Evolutionary conservation across 1,284 basidiomycete species (phyloP).

Genomic region (Phellopilus nigrolimitatus): DNA sequence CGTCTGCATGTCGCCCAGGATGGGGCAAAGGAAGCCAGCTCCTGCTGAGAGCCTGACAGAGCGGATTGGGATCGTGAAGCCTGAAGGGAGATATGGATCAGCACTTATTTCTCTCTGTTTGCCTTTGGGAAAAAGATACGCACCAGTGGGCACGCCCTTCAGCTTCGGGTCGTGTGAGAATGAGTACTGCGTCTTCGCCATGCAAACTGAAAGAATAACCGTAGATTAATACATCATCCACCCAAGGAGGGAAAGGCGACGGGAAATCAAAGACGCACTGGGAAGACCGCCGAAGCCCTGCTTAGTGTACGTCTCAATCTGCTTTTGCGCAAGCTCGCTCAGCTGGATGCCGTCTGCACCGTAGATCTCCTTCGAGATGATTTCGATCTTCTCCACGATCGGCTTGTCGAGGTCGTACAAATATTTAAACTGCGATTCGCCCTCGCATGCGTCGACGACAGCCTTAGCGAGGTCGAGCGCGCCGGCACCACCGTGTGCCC

Average conservation of each 20-base stretch:
- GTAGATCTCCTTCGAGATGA: conserved; percentile 87
- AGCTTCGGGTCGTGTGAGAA: conserved; percentile 93
- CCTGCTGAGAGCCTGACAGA: conserved; percentile 88
- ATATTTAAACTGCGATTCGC: conserved; percentile 82
- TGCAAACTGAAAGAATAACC: conserved; percentile 76
- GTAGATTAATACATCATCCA: too few relatives aligned
- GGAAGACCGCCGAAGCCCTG: conserved; percentile 83
- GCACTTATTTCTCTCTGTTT: not conserved
- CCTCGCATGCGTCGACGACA: conserved; percentile 81
- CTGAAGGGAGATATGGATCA: conserved; percentile 30
- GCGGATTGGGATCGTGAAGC: conserved; percentile 92
- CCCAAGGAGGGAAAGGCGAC: not conserved
- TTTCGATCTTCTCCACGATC: conserved; percentile 84
- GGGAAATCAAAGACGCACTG: conserved; percentile 48
- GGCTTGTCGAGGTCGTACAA: conserved; percentile 83
- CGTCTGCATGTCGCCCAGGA: conserved; percentile 93
- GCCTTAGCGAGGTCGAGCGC: conserved; percentile 86
- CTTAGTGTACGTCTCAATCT: conserved; percentile 87
- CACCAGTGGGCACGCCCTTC: conserved; percentile 80
- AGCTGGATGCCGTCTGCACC: conserved; percentile 87
- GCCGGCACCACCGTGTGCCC: conserved; percentile 90
- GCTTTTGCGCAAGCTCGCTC: conserved; percentile 77
- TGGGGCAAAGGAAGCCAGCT: conserved; percentile 93
- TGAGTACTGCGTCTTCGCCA: conserved; percentile 98
- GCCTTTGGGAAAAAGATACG: conserved; percentile 22